Conservation (phyloP, 257 asterid genomes). For the Forsythia suspensa region DNA sequence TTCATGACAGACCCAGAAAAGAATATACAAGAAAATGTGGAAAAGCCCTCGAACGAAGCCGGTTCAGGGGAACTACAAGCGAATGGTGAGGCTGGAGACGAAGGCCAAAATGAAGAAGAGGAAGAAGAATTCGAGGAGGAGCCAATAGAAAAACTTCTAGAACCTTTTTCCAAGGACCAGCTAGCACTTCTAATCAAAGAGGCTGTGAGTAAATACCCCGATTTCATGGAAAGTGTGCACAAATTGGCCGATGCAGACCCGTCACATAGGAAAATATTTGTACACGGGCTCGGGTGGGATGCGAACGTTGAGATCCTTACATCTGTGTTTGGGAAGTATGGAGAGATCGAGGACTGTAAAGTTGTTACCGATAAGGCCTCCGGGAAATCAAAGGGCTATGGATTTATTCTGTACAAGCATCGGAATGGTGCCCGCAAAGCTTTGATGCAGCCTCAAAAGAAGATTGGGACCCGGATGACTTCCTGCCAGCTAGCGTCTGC, state of each 20-base stretch:
- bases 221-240: conserved; percentile 51
- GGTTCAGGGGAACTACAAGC: conserved; percentile 14
- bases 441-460: conserved; percentile 76
- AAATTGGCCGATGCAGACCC: conserved; percentile 85
- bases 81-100: conserved; percentile 34
- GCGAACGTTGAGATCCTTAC: conserved; percentile 71
- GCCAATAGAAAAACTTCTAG: conserved; percentile 36
- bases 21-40: conserved; percentile 26
- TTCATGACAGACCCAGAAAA: conserved; percentile 18
- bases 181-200: conserved; percentile 62
- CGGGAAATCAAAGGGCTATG: conserved; percentile 87
- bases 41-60: conserved; percentile 22
- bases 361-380: conserved; percentile 80
- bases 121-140: not conserved
- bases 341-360: conserved; percentile 96
- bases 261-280: conserved; percentile 89
- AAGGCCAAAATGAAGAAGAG: conserved; percentile 15
- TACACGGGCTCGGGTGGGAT: conserved; percentile 96
- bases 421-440: conserved; percentile 77
- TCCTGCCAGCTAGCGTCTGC: conserved; percentile 95
- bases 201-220: conserved; percentile 65
- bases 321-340: conserved; percentile 63
- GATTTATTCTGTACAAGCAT: conserved; percentile 74
- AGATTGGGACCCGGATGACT: conserved; percentile 79
- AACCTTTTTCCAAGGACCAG: conserved; percentile 87